Evolutionary conservation across 441 rosid genomes (phyloP), one percentile per base, ranked within the genome.

Genomic region (Syzygium malaccense): DNA sequence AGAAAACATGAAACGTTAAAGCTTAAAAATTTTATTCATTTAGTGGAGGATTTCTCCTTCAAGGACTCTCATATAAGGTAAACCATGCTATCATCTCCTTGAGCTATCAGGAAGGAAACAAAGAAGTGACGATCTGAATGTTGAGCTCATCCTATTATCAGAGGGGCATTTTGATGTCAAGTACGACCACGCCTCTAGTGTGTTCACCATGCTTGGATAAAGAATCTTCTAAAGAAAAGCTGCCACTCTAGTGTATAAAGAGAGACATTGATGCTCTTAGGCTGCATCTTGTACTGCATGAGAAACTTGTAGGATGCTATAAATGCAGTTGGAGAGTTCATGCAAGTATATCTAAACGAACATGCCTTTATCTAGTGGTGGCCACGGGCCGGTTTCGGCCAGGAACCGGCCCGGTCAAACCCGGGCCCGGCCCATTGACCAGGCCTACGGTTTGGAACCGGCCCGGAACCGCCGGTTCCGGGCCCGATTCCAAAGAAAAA

Each of bases 91-190:
- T 37, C 53, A 64, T 60, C 33, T 11, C 33, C 78, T 90, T 87
- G 68, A 62, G 54, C 25, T 86, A 87, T n/a, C 55, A 86, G 30
- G 64, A 17, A 58, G 33, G 64, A 37, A 71, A 33, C 86, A 66
- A 37, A 85, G 56, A 75, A 83, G 45, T 85, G 89, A 45, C 8
- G 48, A 45, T 45, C 1, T 45, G 48, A 90, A 78, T 84, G 66
- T 88, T 60, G 55, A 62, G 18, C 13, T 91, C 83, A 51, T 89
- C 80, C 64, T 89, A 86, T 86, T 56, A 88, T 89, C 92, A 92
- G 95, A 89, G 94, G 91, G 90, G 93, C 92, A 80, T 93, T 93
- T 89, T 91, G 89, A 75, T 94, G 94, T 66, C 92, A 92, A 89
- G 88, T 93, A 84, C 85, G 93, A 32, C 89, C 92, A 75, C 92